Percentiles rank a stretch among this genome's conserved stretches.
phyloP scores from a whole-genome alignment of 345 rosid species.

The Alliaria petiolata region DNA sequence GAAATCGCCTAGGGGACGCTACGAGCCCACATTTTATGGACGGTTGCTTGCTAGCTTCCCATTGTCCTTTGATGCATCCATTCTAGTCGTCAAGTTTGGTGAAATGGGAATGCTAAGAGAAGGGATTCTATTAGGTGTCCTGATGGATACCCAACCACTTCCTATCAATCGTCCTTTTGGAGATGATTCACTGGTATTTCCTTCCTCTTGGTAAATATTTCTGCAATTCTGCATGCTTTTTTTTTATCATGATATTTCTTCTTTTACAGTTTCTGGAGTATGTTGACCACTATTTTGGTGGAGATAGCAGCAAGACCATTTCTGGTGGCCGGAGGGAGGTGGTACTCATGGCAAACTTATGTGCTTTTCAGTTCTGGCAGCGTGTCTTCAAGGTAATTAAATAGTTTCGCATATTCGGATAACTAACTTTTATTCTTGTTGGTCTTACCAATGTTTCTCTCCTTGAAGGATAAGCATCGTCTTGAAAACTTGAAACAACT shows the following conservation, averaged over 20 bases:
- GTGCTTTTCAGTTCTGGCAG: conserved; percentile 91
- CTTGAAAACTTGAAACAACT: conserved; percentile 57
- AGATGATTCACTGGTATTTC: conserved; percentile 62
- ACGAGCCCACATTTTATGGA: conserved; percentile 86
- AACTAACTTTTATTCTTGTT: conserved; percentile 4
- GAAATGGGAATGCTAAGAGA: conserved; percentile 75
- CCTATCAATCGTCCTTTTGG: conserved; percentile 86
- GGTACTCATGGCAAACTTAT: conserved; percentile 59
- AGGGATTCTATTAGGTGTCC: conserved; percentile 78
- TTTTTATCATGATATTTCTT: conserved; percentile 23
- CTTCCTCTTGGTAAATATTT: conserved; percentile 19
- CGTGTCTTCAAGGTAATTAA: conserved; percentile 61
- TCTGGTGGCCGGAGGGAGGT: conserved; percentile 60
- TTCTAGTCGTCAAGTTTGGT: conserved; percentile 79
- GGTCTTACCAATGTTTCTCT: conserved; percentile 22
- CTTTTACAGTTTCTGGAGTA: conserved; percentile 61
- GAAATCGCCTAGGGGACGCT: conserved; percentile 59
- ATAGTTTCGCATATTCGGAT: conserved; percentile 1
- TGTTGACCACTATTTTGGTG: conserved; percentile 43
- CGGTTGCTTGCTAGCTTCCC: conserved; percentile 79
- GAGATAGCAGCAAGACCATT: conserved; percentile 36
- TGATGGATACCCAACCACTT: conserved; percentile 80
- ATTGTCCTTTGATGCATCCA: conserved; percentile 76
- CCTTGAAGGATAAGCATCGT: conserved; percentile 69
- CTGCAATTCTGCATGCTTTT: conserved; percentile 6